Base-by-base conservation (phyloP, 768 basidiomycete species). In the Lentinula aciculospora region DNA sequence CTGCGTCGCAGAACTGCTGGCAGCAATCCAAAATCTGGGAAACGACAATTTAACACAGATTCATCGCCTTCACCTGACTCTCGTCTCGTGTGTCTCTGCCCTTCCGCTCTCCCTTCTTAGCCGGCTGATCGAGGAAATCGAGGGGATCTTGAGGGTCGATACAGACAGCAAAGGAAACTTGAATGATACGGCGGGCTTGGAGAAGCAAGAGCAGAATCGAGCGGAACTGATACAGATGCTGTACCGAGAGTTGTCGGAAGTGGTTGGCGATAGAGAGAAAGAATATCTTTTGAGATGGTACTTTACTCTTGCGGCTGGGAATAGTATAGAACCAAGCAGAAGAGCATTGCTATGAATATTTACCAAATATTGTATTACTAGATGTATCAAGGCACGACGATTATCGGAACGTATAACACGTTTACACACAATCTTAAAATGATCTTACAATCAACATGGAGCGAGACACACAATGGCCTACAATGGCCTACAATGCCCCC, bases 21-120 rank as follows among this genome's bases (percentile, higher is more conserved):
- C 72, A 37, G 72, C 74, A 9, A 81, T 88, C 44, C 68, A 71
- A 42, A 62, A 66, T 8, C 62, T 74, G 0, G 63, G 68, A 23
- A 61, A 58, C 17, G 45, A 53, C 23, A 46, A 67, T 68, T 9
- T 74, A 71, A 23, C 51, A 17, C 58, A 60, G 37, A 51, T 75
- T 17, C 83, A 88, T 62, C 80, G 84, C 25, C 72, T 92, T n/a
- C 78, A 77, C 47, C 73, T 89, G 29, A 78, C 82, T 19, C 72
- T 93, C 45, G 74, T 91, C 28, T 84, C 90, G 23, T 79, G 79
- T 4, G 72, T 90, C 8, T 74, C 90, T 9, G 79, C 84, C 28
- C 76, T 91, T 10, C 81, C 87, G 25, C 72, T 83, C 1, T 60
- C 68, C 1, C 71, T 89, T 27, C 80, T 92, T 62, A 73, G 80